Conservation (phyloP, 192 early-diverging fungal genomes). For the Backusella parvicylindrica region DNA sequence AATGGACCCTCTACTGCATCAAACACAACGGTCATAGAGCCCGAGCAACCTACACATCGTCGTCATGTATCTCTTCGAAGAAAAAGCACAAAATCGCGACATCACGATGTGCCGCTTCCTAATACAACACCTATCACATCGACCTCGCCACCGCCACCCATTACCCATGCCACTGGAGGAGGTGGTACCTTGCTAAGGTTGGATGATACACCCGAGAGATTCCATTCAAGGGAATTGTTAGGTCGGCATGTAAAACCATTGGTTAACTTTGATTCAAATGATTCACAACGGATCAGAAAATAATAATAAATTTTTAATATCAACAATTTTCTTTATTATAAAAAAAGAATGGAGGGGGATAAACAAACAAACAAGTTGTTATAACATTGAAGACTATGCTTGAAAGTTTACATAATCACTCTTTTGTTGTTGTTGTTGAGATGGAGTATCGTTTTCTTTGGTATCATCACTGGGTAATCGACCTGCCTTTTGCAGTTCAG, state of each 20-base stretch:
- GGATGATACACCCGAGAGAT: conserved; percentile 21
- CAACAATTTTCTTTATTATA: background rate
- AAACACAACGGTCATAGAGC: background rate
- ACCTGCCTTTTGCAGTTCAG: conserved; percentile 47
- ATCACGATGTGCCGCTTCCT: conserved; percentile 19
- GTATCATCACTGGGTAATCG: background rate
- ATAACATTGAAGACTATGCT: no score
- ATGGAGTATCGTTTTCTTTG: background rate
- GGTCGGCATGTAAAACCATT: conserved; percentile 27
- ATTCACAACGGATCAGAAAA: background rate
- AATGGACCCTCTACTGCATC: background rate
- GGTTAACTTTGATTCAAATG: conserved; percentile 19
- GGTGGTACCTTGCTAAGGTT: conserved; percentile 3
- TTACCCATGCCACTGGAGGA: background rate
- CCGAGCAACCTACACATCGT: background rate
- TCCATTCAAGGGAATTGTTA: conserved; percentile 18
- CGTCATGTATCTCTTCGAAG: conserved; percentile 8
- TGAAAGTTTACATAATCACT: conserved; percentile 5
- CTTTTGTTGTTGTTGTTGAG: background rate
- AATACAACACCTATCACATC: background rate
- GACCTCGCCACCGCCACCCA: background rate
- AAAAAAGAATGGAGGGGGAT: background rate
- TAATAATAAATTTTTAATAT: background rate
- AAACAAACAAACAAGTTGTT: no score
- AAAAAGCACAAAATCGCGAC: conserved; percentile 11